Evolutionary conservation across 2,329 filamentous ascomycete genomes (phyloP).

Genomic region (Paecilomyces sp.): DNA sequence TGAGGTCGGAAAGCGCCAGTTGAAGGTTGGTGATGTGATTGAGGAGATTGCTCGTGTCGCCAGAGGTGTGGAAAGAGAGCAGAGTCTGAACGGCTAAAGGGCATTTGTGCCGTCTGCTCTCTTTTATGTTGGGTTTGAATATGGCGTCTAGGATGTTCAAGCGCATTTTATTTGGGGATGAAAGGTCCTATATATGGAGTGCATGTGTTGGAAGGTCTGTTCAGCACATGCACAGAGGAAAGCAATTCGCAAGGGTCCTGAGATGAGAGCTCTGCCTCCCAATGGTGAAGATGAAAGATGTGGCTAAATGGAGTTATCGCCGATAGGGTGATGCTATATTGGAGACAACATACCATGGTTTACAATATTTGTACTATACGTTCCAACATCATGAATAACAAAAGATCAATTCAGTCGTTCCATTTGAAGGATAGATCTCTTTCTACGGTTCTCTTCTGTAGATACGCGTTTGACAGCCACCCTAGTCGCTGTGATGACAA

Average conservation of each 20-base stretch:
- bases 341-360: neutral
- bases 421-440: neutral
- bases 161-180: neutral
- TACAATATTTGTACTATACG: neutral
- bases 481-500: too few relatives aligned
- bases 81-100: conserved; percentile 57
- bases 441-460: neutral
- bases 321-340: neutral
- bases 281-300: neutral
- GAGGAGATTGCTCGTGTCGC: conserved; percentile 90
- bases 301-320: neutral
- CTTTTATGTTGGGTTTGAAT: conserved; percentile 2
- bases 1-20: conserved; percentile 67
- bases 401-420: neutral
- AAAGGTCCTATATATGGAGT: neutral
- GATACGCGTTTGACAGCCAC: neutral
- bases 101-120: conserved; percentile 2
- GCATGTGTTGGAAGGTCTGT: neutral
- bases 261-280: neutral
- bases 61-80: conserved; percentile 69
- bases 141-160: neutral
- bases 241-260: neutral
- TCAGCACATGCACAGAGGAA: neutral
- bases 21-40: conserved; percentile 78
- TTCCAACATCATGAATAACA: neutral